phyloP scores from a whole-genome alignment of 2,329 filamentous ascomycete genomes.

The Claviceps africana region DNA sequence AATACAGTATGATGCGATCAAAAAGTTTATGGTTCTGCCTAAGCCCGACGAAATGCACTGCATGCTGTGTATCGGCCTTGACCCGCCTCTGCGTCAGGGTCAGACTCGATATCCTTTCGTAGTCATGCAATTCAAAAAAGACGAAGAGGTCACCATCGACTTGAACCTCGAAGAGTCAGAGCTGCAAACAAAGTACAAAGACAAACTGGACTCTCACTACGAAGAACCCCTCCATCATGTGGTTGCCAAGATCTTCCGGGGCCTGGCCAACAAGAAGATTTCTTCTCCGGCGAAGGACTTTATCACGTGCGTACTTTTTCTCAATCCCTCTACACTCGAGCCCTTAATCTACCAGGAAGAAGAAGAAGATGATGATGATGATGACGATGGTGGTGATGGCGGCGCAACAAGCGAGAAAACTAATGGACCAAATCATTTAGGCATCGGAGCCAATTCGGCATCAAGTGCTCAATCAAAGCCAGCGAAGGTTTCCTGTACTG shows the following conservation, averaged over 20 bases:
- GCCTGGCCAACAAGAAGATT: conserved; percentile 87
- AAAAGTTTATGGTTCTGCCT: conserved; percentile 96
- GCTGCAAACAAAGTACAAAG: conserved; percentile 72
- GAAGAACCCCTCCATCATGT: conserved; percentile 89
- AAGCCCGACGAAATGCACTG: conserved; percentile 98
- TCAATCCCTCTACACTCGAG: neutral
- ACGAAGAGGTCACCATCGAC: conserved; percentile 93
- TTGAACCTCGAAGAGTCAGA: conserved; percentile 90
- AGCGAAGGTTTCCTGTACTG: conserved; percentile 97
- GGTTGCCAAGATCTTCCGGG: conserved; percentile 88
- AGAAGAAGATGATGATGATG: no score
- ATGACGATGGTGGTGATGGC: neutral
- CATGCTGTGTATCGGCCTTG: conserved; percentile 85
- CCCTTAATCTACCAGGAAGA: neutral
- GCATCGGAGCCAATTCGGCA: conserved; percentile 84
- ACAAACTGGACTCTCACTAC: conserved; percentile 77
- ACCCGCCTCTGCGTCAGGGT: conserved; percentile 88
- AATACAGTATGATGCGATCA: conserved; percentile 94
- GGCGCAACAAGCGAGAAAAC: neutral
- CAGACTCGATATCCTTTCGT: conserved; percentile 97
- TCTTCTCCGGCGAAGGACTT: conserved; percentile 91
- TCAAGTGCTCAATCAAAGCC: conserved; percentile 99
- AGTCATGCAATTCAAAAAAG: conserved; percentile 97
- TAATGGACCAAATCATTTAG: conserved; percentile 21
- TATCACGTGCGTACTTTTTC: conserved; percentile 41